Base-by-base conservation (phyloP, 371 early-diverging fungal genomes). In the Mucor velutinosus region DNA sequence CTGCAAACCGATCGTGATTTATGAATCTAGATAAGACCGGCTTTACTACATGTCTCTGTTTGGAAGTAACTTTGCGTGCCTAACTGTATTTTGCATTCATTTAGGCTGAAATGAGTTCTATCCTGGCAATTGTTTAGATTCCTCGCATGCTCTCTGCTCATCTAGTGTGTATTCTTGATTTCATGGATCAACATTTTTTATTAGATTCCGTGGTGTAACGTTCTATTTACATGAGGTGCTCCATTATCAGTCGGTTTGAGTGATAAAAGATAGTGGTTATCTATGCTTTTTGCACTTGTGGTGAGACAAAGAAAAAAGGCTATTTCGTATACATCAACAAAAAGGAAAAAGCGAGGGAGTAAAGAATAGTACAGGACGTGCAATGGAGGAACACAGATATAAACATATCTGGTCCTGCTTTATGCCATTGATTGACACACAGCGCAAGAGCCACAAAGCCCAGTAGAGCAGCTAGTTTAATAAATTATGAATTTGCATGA, bases 401-500 rank as follows among this genome's bases (percentile, higher is more conserved):
- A 43, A 15, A 43, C 23, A 21, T 49, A 4, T 45, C 19, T 45
- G 11, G 1, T 43, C 19, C 15, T 43, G 6, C 21, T 49, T 49
- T 49, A 35, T 35, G 35, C 35, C 35, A 35, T 35, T 4, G 43
- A 43, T 5, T 1, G 17, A 17, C 17, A 43, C 5, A 43, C 6
- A 15, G 7, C 15, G 43, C 0, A n/a, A 43, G 43, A 43, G 17
- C 6, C 5, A 41, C 14, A 41, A 15, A 43, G 17, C 2, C 1
- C 1, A 21, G 51, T 10, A 27, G 53, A 53, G 21, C 6, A 60
- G 7, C 43, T 65, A 70, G 37, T 70, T 70, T 8, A 70, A 37
- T 21, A 70, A 51, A 35, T 70, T 70, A 35, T 65, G 70, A 37
- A 70, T 70, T 51, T 70, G 60, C 70, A 70, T 70, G 56, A 55